Percentiles rank a stretch among this genome's conserved stretches.
These are phyloP conservation scores for Dothideomycetes sp. DNA, from an alignment of 2,329 filamentous ascomycete species.

Conservation along the genomic window DNA sequence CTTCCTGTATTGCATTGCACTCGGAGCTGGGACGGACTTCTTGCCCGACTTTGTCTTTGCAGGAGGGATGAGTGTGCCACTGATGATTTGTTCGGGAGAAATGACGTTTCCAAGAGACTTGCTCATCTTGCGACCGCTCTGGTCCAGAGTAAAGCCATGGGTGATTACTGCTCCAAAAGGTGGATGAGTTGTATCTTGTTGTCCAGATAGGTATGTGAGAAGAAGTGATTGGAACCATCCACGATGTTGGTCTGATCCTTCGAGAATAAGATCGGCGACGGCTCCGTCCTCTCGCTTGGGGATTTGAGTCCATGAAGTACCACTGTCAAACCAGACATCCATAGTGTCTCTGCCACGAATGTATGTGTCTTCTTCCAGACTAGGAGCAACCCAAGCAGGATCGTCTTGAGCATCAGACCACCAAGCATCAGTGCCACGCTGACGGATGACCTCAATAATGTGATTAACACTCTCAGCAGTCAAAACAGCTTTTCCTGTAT, in stretches of 20 bases:
- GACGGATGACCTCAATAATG: constrained; percentile 67
- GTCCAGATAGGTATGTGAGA: constrained; percentile 69
- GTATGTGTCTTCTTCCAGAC: constrained; percentile 50
- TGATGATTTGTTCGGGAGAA: constrained; percentile 71
- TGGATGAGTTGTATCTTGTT: constrained; percentile 40
- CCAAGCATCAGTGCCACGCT: constrained; percentile 84
- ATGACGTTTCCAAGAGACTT: constrained; percentile 91
- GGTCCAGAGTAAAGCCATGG: constrained; percentile 88
- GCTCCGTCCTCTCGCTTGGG: constrained; percentile 30
- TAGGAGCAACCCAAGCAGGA: constrained; percentile 62
- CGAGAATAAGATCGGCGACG: constrained; percentile 76
- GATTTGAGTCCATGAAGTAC: constrained; percentile 73
- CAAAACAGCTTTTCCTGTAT: constrained; percentile 58
- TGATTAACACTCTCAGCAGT: constrained; percentile 71
- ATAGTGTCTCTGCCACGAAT: constrained; percentile 84
- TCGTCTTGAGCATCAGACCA: constrained; percentile 77
- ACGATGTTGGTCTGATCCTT: constrained; percentile 91
- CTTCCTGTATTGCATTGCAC: constrained; percentile 17
- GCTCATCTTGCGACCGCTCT: constrained; percentile 93
- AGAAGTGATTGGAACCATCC: constrained; percentile 98
- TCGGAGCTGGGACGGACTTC: not conserved
- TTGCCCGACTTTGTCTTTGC: constrained; percentile 39
- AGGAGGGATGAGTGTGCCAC: constrained; percentile 66
- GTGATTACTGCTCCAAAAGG: constrained; percentile 89
- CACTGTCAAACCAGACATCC: constrained; percentile 99